These are phyloP conservation scores for Exophiala calicioides DNA, from an alignment of 2,329 filamentous ascomycete genomes.

Conservation along the genomic window DNA sequence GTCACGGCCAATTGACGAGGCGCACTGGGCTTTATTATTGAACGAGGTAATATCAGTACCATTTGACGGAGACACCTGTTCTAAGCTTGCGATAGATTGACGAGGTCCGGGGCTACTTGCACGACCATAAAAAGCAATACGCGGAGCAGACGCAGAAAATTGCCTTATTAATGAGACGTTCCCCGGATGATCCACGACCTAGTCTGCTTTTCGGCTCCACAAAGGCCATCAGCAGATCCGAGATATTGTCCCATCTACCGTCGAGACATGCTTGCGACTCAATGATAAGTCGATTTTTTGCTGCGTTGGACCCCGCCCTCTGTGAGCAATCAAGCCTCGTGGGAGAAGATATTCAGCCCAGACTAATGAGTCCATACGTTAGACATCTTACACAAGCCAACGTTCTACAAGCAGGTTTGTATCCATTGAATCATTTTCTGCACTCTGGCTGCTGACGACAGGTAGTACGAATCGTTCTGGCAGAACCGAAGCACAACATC, in stretches of 20 bases:
- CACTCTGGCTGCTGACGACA: neutral
- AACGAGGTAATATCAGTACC: slow-evolving; percentile 72
- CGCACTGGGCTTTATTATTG: slow-evolving; percentile 78
- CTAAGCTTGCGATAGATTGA: slow-evolving; percentile 48
- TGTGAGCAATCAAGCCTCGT: slow-evolving; percentile 2
- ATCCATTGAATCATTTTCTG: neutral
- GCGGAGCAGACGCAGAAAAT: slow-evolving; percentile 77
- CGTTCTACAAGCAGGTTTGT: slow-evolving; percentile 66
- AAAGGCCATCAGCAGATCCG: slow-evolving; percentile 69
- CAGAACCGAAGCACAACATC: slow-evolving; percentile 4
- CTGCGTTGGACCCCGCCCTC: slow-evolving; percentile 68
- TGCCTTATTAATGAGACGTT: slow-evolving; percentile 61
- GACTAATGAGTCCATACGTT: neutral
- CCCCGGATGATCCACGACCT: slow-evolving; percentile 62
- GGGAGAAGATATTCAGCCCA: too few relatives aligned
- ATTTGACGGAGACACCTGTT: too few relatives aligned
- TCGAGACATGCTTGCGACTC: slow-evolving; percentile 78
- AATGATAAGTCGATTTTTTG: slow-evolving; percentile 87
- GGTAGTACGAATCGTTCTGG: slow-evolving; percentile 20
- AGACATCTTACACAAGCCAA: slow-evolving; percentile 76
- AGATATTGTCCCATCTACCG: slow-evolving; percentile 77
- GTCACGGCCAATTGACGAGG: slow-evolving; percentile 75
- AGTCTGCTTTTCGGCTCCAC: slow-evolving; percentile 75
- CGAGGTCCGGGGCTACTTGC: slow-evolving; percentile 14
- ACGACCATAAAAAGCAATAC: slow-evolving; percentile 77